Percentiles rank a stretch among this genome's conserved stretches.
Evolutionary conservation across 2,329 filamentous ascomycete species (phyloP).

Genomic region (Talaromyces sp.): DNA sequence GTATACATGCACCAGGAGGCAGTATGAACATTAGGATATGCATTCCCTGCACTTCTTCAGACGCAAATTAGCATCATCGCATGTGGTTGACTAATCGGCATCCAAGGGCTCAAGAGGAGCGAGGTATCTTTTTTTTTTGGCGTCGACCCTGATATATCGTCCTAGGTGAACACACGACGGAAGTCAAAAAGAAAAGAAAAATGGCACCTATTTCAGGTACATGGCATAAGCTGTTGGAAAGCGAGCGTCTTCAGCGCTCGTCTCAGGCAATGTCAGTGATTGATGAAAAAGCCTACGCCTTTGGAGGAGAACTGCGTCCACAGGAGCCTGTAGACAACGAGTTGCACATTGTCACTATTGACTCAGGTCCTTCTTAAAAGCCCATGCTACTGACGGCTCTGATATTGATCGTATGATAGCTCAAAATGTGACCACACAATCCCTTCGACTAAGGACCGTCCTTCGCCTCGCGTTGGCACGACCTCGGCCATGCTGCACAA

Average conservation of each 20-base stretch:
- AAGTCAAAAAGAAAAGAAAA: neutral
- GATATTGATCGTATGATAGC: neutral
- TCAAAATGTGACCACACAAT: neutral
- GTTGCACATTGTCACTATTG: constrained; percentile 60
- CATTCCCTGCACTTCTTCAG: neutral
- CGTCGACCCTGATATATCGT: neutral
- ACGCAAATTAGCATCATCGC: neutral
- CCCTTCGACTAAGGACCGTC: constrained; percentile 36
- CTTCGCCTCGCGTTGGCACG: constrained; percentile 66
- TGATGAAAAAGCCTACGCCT: constrained; percentile 59
- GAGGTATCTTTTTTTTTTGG: neutral
- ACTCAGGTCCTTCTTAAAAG: neutral
- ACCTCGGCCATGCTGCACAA: constrained; percentile 63
- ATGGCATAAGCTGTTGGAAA: constrained; percentile 7
- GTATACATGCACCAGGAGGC: neutral
- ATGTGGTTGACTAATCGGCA: neutral
- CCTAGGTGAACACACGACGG: neutral
- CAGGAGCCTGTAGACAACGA: constrained; percentile 66
- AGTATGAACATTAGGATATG: neutral
- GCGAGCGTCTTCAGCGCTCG: constrained; percentile 47
- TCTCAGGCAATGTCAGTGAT: constrained; percentile 66
- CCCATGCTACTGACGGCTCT: neutral
- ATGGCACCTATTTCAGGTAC: constrained; percentile 13
- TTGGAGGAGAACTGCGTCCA: constrained; percentile 67
- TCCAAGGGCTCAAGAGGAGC: neutral